Conservation (phyloP, 1,284 basidiomycete species). For the Cryptococcus floricola region DNA sequence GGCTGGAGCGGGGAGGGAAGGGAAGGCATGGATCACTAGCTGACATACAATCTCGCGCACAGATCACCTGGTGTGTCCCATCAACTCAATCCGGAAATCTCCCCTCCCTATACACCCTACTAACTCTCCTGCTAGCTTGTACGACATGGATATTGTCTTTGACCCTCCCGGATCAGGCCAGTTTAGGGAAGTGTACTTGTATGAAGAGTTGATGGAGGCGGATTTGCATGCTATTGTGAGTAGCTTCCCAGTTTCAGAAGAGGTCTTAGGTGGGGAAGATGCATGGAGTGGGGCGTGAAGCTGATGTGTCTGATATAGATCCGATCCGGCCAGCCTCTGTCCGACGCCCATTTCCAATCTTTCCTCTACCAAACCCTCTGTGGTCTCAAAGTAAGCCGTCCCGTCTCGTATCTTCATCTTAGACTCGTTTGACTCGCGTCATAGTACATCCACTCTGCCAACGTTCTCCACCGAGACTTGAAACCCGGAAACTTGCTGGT, state of each 20-base stretch:
- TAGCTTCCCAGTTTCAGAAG: not conserved
- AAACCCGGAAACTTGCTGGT: constrained; percentile 94
- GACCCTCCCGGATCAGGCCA: constrained; percentile 69
- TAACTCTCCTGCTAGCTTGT: constrained; percentile 56
- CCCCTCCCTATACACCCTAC: not conserved
- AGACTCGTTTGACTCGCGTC: constrained; percentile 6
- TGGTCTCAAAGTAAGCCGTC: constrained; percentile 64
- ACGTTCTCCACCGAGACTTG: constrained; percentile 94
- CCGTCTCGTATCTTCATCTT: not conserved
- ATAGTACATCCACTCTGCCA: constrained; percentile 96
- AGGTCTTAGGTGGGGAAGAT: too few species aligned
- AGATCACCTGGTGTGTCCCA: constrained; percentile 44
- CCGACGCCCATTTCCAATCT: constrained; percentile 96
- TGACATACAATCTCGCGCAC: not conserved
- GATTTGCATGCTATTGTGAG: constrained; percentile 96
- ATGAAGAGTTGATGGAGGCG: constrained; percentile 98
- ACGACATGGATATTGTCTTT: constrained; percentile 96
- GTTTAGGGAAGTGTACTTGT: constrained; percentile 94
- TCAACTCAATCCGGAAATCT: not conserved
- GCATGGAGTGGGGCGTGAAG: not conserved
- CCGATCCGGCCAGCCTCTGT: constrained; percentile 93
- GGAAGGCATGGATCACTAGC: not conserved
- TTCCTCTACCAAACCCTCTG: constrained; percentile 99
- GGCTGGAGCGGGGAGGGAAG: not conserved
- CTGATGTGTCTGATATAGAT: constrained; percentile 57